phyloP scores from a whole-genome alignment of 805 yeast genomes.

The Candida boleticola region DNA sequence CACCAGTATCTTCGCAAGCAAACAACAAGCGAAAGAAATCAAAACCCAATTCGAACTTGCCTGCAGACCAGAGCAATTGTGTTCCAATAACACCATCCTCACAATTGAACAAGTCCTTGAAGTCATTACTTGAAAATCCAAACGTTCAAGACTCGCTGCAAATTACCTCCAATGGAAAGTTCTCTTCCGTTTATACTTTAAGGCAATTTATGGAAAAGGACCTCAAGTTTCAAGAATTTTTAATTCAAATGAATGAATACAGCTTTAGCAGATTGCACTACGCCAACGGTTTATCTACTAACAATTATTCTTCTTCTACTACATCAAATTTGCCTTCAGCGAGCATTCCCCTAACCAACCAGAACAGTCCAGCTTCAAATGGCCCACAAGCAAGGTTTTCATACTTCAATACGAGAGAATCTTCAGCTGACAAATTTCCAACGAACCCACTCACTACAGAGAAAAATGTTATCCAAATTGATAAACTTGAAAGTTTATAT shows the following conservation, averaged over 20 bases:
- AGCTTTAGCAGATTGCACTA: conserved; percentile 8
- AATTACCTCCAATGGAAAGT: conserved; percentile 21
- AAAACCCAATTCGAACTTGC: not conserved
- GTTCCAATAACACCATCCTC: conserved; percentile 18
- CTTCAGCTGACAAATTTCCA: not conserved
- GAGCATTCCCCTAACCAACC: too few species aligned
- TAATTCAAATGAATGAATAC: conserved; percentile 15
- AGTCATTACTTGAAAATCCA: conserved; percentile 10
- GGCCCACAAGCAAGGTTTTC: not conserved
- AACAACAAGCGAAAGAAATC: not conserved
- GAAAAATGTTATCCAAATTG: conserved; percentile 11
- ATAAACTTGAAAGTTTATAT: conserved; percentile 39
- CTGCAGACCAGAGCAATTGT: conserved; percentile 1
- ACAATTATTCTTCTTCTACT: not conserved
- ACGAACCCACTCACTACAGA: conserved; percentile 7
- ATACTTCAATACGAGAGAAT: not conserved
- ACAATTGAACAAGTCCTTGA: conserved; percentile 14
- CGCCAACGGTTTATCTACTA: not conserved
- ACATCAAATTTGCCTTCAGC: not conserved
- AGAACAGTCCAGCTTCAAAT: conserved; percentile 1
- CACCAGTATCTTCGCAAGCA: not conserved
- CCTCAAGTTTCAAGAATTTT: conserved; percentile 36
- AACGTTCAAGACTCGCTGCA: conserved; percentile 17
- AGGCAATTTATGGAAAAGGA: conserved; percentile 61
- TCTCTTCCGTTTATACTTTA: conserved; percentile 52